phyloP scores from a whole-genome alignment of 768 basidiomycete species.

The Plicaturopsis crispa region DNA sequence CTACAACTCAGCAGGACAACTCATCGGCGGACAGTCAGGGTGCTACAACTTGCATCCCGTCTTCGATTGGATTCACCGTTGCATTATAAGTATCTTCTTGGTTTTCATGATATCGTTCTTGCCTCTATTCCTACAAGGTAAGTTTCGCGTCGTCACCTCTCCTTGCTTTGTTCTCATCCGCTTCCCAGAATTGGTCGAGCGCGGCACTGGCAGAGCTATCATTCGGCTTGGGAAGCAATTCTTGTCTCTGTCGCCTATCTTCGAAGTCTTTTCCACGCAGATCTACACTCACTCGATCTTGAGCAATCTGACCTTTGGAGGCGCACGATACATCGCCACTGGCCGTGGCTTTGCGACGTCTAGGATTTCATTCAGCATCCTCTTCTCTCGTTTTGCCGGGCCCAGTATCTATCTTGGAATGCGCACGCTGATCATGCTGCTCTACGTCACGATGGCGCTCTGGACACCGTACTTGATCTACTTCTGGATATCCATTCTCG shows the following conservation, averaged over 20 bases:
- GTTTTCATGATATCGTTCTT: slow-evolving; percentile 98
- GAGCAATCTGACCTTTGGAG: slow-evolving; percentile 95
- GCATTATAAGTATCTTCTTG: slow-evolving; percentile 96
- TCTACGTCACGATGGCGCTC: slow-evolving; percentile 87
- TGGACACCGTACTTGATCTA: slow-evolving; percentile 94
- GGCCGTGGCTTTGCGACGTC: slow-evolving; percentile 98
- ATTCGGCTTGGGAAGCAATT: slow-evolving; percentile 93
- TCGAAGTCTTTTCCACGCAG: slow-evolving; percentile 97
- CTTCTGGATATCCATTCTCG: slow-evolving; percentile 94
- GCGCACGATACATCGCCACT: slow-evolving; percentile 97
- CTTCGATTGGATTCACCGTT: slow-evolving; percentile 91
- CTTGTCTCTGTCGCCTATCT: slow-evolving; percentile 86
- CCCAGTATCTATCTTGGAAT: slow-evolving; percentile 98
- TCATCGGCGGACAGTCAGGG: slow-evolving; percentile 72
- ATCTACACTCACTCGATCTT: slow-evolving; percentile 97
- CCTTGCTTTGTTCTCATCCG: slow-evolving; percentile 7
- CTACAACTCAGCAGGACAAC: slow-evolving; percentile 65
- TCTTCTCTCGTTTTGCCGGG: slow-evolving; percentile 97
- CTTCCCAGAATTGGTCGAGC: slow-evolving; percentile 80
- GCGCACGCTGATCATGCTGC: slow-evolving; percentile 83
- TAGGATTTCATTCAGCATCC: slow-evolving; percentile 87
- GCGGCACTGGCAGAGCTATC: slow-evolving; percentile 88
- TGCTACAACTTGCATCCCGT: slow-evolving; percentile 95
- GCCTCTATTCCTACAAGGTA: slow-evolving; percentile 92
- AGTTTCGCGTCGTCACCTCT: slow-evolving; percentile 9